These are phyloP conservation scores for Myxozyma lipomycoides DNA, from an alignment of 805 yeast species.

Conservation along the genomic window DNA sequence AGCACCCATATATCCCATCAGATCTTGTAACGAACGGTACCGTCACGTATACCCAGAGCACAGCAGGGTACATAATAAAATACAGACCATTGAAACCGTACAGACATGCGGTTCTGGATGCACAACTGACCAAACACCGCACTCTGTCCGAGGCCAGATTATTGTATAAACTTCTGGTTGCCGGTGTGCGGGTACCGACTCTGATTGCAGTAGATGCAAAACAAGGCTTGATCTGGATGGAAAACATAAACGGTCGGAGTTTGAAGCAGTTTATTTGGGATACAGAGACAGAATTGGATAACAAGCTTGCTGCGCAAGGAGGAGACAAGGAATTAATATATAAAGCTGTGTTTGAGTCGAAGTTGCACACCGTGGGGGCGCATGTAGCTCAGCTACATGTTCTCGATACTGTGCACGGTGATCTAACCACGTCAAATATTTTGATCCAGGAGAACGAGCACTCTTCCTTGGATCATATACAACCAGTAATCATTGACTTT, in stretches of 20 bases:
- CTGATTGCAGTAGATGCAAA: conserved; percentile 70
- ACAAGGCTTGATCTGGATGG: conserved; percentile 88
- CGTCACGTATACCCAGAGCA: neutral
- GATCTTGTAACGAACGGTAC: neutral
- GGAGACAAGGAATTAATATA: conserved; percentile 1
- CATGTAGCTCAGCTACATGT: conserved; percentile 68
- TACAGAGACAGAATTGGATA: conserved; percentile 21
- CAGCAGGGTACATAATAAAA: conserved; percentile 52
- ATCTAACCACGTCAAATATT: conserved; percentile 84
- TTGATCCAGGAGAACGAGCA: conserved; percentile 44
- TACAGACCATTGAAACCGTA: conserved; percentile 88
- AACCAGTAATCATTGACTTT: conserved; percentile 78
- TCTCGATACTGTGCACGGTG: conserved; percentile 86
- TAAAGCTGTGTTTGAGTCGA: conserved; percentile 38
- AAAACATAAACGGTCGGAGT: conserved; percentile 53
- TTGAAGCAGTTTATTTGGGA: conserved; percentile 41
- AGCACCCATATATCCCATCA: conserved; percentile 26
- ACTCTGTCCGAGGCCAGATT: conserved; percentile 83
- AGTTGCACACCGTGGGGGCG: conserved; percentile 56
- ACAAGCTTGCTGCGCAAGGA: neutral
- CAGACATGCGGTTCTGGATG: conserved; percentile 79
- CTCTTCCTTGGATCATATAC: conserved; percentile 22
- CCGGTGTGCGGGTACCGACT: conserved; percentile 64
- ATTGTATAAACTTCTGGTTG: conserved; percentile 50
- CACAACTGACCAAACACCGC: conserved; percentile 67